Conservation (phyloP, 2,329 filamentous ascomycete genomes). For the Xylaria sp. region DNA sequence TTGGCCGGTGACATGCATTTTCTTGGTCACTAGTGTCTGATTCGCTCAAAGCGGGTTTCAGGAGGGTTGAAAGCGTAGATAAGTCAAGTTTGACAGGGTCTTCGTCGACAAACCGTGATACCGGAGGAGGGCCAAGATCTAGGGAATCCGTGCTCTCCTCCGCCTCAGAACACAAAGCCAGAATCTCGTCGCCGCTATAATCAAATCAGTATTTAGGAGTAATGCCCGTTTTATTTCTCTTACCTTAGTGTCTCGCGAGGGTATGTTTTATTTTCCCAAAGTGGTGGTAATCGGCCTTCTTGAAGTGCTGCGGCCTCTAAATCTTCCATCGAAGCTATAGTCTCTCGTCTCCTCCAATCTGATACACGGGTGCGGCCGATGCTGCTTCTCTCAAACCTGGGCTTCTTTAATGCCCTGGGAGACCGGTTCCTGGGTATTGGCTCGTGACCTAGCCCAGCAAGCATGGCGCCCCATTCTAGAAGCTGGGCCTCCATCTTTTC, state of each 20-base stretch:
- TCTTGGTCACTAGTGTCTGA: slow-evolving; percentile 12
- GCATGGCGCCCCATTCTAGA: slow-evolving; percentile 69
- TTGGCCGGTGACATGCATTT: neutral
- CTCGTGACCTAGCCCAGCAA: slow-evolving; percentile 68
- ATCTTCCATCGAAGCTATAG: slow-evolving; percentile 50
- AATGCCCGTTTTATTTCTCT: slow-evolving; percentile 2
- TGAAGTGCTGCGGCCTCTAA: slow-evolving; percentile 56
- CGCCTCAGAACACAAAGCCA: slow-evolving; percentile 60
- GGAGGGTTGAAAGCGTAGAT: slow-evolving; percentile 40
- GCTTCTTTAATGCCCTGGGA: slow-evolving; percentile 48
- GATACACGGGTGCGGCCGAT: slow-evolving; percentile 54
- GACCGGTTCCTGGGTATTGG: slow-evolving; percentile 57
- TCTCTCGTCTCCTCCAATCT: slow-evolving; percentile 61
- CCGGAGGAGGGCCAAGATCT: slow-evolving; percentile 69
- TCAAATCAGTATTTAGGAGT: slow-evolving; percentile 31
- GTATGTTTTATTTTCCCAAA: slow-evolving; percentile 72
- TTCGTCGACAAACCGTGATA: slow-evolving; percentile 63
- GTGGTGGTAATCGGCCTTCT: slow-evolving; percentile 67
- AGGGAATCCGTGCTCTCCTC: slow-evolving; percentile 64
- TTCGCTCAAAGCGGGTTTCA: slow-evolving; percentile 20
- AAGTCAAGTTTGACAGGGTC: slow-evolving; percentile 61
- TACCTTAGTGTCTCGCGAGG: slow-evolving; percentile 72
- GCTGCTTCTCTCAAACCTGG: slow-evolving; percentile 48
- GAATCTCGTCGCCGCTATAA: slow-evolving; percentile 64
- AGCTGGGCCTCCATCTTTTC: slow-evolving; percentile 74